Evolutionary conservation across 345 rosid species (phyloP).

Genomic region (Eucalyptus sideroxylon): DNA sequence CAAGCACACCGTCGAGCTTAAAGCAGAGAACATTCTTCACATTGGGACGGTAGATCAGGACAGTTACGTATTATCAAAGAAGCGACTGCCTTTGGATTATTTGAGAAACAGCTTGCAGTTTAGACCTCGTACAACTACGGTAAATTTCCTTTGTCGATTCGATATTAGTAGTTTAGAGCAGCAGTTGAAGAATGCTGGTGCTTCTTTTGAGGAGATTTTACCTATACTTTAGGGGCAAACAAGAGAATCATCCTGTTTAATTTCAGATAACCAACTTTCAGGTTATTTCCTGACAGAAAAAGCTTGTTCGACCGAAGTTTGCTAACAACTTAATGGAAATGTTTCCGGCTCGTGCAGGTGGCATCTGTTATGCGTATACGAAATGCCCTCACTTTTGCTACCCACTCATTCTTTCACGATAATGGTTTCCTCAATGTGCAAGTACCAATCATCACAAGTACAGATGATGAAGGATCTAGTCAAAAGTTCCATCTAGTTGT

Average conservation of each 20-base stretch:
- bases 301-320: neutral
- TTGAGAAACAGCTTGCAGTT: constrained; percentile 65
- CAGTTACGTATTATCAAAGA: constrained; percentile 54
- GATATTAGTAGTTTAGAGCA: neutral
- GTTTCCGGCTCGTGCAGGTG: constrained; percentile 29
- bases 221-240: neutral
- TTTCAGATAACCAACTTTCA: neutral
- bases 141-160: neutral
- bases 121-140: constrained; percentile 83
- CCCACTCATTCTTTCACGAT: constrained; percentile 59
- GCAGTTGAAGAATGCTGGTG: neutral
- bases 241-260: neutral
- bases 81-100: constrained; percentile 53
- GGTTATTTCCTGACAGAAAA: neutral
- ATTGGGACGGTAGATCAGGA: constrained; percentile 59
- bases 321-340: neutral
- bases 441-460: constrained; percentile 68
- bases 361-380: constrained; percentile 66
- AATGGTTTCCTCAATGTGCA: constrained; percentile 62
- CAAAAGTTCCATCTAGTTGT: constrained; percentile 57
- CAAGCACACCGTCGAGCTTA: constrained; percentile 43
- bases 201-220: neutral
- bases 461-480: constrained; percentile 45
- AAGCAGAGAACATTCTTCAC: constrained; percentile 58
- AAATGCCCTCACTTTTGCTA: constrained; percentile 49